Percentiles rank a stretch among this genome's conserved stretches.
Conservation (phyloP, 768 basidiomycete genomes). For the Saitozyma podzolica region DNA sequence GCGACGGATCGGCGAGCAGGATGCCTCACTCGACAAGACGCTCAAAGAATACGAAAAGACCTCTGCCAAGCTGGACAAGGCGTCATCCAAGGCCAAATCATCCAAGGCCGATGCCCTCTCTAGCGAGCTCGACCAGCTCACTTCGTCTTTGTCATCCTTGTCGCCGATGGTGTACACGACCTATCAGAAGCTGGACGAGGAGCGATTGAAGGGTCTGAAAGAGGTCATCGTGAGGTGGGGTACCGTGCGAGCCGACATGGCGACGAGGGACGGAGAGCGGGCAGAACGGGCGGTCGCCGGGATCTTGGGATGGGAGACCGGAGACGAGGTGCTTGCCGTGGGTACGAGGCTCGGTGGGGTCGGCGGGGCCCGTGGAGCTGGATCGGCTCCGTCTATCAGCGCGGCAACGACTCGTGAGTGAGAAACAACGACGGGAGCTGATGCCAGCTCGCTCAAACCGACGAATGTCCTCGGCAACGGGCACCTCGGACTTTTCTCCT, state of each 20-base stretch:
- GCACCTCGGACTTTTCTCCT: conserved; percentile 37
- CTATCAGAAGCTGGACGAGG: conserved; percentile 47
- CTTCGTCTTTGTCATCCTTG: conserved; percentile 32
- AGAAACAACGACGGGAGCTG: too few relatives aligned
- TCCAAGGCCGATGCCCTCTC: conserved; percentile 41
- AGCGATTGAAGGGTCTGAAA: conserved; percentile 44
- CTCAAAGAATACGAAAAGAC: conserved; percentile 51
- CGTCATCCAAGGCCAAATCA: conserved; percentile 37
- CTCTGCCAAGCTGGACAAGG: conserved; percentile 48
- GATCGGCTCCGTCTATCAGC: conserved; percentile 14
- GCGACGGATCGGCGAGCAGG: conserved; percentile 36
- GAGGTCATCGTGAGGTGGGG: conserved; percentile 51
- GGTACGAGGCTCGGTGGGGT: conserved; percentile 31
- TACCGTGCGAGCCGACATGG: conserved; percentile 46
- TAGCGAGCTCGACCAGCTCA: conserved; percentile 37
- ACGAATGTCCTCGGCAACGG: conserved; percentile 23
- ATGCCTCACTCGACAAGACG: conserved; percentile 47
- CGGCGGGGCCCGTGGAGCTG: neutral
- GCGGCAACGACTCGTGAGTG: conserved; percentile 34
- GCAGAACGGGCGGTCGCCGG: conserved; percentile 43
- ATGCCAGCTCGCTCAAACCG: conserved; percentile 20
- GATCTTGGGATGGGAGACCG: conserved; percentile 47
- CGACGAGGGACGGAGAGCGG: conserved; percentile 41
- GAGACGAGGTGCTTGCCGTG: conserved; percentile 46
- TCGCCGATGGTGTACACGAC: conserved; percentile 49